A percentile compares a stretch with the other conserved stretches of the same genome.
phyloP scores from a whole-genome alignment of 2,329 filamentous ascomycete species.

The Ophiostoma sp. region DNA sequence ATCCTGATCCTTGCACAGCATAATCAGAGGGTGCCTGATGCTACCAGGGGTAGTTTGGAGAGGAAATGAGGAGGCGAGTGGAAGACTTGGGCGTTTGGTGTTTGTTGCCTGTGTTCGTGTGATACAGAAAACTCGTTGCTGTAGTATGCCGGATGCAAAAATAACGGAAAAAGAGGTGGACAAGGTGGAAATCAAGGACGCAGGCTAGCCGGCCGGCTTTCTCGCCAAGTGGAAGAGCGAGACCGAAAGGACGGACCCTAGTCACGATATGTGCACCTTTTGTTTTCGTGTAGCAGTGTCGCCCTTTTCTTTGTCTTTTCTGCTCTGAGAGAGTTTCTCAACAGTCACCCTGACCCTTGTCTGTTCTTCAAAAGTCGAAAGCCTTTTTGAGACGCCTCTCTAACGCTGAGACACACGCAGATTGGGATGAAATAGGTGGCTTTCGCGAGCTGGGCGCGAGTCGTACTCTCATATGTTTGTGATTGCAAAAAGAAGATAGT shows the following conservation, averaged over 20 bases:
- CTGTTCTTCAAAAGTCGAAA: background rate
- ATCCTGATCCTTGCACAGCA: background rate
- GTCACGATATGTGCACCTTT: background rate
- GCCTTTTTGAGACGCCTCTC: background rate
- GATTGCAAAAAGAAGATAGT: background rate
- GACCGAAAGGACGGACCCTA: background rate
- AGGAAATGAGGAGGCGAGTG: background rate
- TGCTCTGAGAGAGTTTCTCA: background rate
- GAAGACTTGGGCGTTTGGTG: background rate
- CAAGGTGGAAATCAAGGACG: background rate
- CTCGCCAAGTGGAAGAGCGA: background rate
- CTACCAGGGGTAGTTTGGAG: conserved; percentile 6
- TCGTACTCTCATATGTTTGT: background rate
- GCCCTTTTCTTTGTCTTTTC: background rate
- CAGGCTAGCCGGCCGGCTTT: background rate
- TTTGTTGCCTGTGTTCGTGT: background rate
- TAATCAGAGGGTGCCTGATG: background rate
- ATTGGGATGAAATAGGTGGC: background rate
- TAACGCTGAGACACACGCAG: background rate
- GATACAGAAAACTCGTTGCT: background rate
- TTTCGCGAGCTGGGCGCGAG: background rate
- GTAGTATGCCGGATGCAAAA: background rate
- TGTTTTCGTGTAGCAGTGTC: background rate
- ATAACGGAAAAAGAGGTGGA: background rate
- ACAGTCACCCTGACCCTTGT: background rate